These are phyloP conservation scores for Furculomyces boomerangus DNA, from an alignment of 371 early-diverging fungal species.

Conservation along the genomic window DNA sequence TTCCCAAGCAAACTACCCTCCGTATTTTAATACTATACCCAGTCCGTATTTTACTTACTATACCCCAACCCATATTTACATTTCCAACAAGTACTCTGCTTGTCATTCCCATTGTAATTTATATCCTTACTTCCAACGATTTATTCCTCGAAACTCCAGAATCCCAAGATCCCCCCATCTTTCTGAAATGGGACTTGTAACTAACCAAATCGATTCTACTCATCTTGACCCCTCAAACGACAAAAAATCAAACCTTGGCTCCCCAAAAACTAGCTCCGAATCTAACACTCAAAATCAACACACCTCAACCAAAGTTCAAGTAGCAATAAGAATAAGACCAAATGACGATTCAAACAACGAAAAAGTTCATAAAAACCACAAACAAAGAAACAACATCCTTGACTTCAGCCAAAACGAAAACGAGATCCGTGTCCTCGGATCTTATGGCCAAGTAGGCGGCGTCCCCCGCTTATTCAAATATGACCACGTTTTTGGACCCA, in stretches of 20 bases:
- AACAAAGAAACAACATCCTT: background rate
- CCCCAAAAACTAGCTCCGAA: background rate
- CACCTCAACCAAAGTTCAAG: background rate
- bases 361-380: background rate
- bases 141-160: no score
- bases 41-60: no score
- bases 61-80: no score
- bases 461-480: constrained; percentile 42
- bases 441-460: constrained; percentile 1
- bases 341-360: background rate
- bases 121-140: no score
- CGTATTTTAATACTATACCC: no score
- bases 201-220: no score
- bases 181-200: no score
- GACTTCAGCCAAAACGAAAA: background rate
- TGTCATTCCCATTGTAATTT: no score
- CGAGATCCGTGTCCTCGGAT: background rate
- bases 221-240: no score
- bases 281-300: background rate
- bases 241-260: background rate
- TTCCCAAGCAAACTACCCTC: no score
- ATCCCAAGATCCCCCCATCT: no score
- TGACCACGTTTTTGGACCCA: constrained; percentile 64
- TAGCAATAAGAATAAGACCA: constrained; percentile 1
- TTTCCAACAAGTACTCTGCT: no score